Evolutionary conservation across 148 eudicot species (phyloP), one percentile per base, ranked within the genome.

Genomic region (Chenopodium suecicum): DNA sequence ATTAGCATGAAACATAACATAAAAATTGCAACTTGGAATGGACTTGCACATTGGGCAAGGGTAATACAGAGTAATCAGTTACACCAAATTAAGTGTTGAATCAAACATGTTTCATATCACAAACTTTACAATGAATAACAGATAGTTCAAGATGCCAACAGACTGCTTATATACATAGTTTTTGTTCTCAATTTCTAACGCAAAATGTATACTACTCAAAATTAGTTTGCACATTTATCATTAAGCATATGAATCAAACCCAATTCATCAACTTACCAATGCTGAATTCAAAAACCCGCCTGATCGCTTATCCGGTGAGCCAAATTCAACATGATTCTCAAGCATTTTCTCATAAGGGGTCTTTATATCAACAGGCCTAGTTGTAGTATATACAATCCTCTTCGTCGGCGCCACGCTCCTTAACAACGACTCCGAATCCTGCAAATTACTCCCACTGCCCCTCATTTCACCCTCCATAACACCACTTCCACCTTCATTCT

Each of bases 331-430:
- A 73, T 85, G 84, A 83, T 92, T 92, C 65, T 94, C 96, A 27
- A 94, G 76, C 98, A 94, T 94, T 84, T 90, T 94, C 90, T 94
- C 96, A 83, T 94, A 94, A 4, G 98, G 98, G 9, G 98, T 86
- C 90, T 91, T 94, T 20, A 94, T 91, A 82, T 94, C 98, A 81
- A 71, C 84, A 0, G 98, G 98, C 73, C 98, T 88, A 32, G 92
- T 90, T 0, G 96, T 94, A 10, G 91, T 88, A 80, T 92, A 94
- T 41, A 94, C 90, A 25, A 94, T 71, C 82, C 93, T 89, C 88
- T 90, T 92, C 12, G 91, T 91, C 0, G 94, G 96, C 16, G 83
- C 78, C 47, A 91, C 92, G 73, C 84, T 90, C 73, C 81, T 85
- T 77, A 95, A 82, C 89, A 92, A 86, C 31, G 81, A 66, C 76